Conservation (phyloP, 1,284 basidiomycete genomes). For the Calocybe gambosa region DNA sequence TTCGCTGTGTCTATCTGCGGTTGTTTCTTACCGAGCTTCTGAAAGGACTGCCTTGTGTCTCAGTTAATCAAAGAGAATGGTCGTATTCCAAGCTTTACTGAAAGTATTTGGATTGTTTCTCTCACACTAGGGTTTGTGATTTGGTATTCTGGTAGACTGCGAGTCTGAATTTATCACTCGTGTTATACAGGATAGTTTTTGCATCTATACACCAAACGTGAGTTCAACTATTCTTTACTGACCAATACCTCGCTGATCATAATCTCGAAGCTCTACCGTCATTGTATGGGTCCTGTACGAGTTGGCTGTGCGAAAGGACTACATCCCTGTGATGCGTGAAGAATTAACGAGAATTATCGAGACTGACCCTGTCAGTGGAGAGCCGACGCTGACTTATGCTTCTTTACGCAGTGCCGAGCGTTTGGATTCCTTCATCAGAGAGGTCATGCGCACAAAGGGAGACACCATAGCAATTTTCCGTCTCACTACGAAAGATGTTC, state of each 20-base stretch:
- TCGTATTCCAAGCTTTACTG: conserved; percentile 2
- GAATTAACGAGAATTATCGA: conserved; percentile 5
- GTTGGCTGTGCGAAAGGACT: conserved; percentile 5
- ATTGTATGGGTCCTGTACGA: conserved; percentile 10
- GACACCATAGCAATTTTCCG: conserved; percentile 9
- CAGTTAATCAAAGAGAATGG: conserved; percentile 5
- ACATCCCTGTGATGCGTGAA: conserved; percentile 1
- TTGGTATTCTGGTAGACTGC: background rate
- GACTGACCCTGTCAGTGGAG: background rate
- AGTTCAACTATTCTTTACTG: background rate
- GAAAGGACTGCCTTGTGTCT: conserved; percentile 6
- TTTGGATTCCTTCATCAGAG: conserved; percentile 10
- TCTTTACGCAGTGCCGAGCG: conserved; percentile 7
- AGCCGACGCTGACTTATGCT: conserved; percentile 5
- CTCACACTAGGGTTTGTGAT: conserved; percentile 5
- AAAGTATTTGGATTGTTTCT: conserved; percentile 6
- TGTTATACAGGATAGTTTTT: conserved; percentile 2
- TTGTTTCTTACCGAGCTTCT: background rate
- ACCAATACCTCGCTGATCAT: background rate
- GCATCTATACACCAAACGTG: conserved; percentile 11
- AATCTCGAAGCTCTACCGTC: conserved; percentile 2
- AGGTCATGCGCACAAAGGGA: conserved; percentile 8
- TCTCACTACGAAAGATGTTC: conserved; percentile 5
- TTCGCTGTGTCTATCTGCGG: background rate
- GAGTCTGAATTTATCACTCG: background rate